Base-by-base conservation (phyloP, 352 stramenopile species). In the Pythium sukuiense region DNA sequence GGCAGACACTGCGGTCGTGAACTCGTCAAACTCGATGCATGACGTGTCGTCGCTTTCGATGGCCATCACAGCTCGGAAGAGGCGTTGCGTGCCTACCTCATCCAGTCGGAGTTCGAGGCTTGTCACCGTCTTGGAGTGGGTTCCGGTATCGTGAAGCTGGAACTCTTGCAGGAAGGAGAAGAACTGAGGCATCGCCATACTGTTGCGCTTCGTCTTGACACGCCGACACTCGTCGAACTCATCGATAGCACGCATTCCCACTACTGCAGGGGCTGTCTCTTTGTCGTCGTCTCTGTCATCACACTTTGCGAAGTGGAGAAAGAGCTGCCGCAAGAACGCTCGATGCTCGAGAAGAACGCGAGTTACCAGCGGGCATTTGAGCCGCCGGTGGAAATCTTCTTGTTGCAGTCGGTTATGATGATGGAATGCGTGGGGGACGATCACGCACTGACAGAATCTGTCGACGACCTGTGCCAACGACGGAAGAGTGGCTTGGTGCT, bases 21-120 rank as follows among this genome's bases (percentile, higher is more conserved):
- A 90, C 49, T 90, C 82, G 52, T 86, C 77, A 41, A 89, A 87
- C 53, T 90, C 82, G 32, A 90, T 77, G 56, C 77, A 75, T 2
- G 70, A 58, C 4, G 68, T 67, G 65, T 88, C 82, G 48, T 75
- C 72, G 50, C 84, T 85, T 26, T 88, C 79, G 11, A 85, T 65
- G 12, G 71, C 49, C 78, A 90, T 85, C 16, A 80, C 76, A 0
- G 71, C 70, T 6, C 59, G 65, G 55, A 90, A 90, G 0, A 90
- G 41, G 3, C 73, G 67, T 5, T 70, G 67, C 1, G 73, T 79
- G 14, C 65, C 72, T n/a, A 50, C 20, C 0, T 71, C 48, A 33
- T 69, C 13, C 26, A 86, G 35, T 27, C 65, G 70, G 0, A 65
- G 37, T 9, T 48, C 12, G 8, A 48, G 14, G 18, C 39, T 48